These are phyloP conservation scores for Uronychia binucleata DNA, from an alignment of 73 alveolate genomes.

Conservation along the genomic window DNA sequence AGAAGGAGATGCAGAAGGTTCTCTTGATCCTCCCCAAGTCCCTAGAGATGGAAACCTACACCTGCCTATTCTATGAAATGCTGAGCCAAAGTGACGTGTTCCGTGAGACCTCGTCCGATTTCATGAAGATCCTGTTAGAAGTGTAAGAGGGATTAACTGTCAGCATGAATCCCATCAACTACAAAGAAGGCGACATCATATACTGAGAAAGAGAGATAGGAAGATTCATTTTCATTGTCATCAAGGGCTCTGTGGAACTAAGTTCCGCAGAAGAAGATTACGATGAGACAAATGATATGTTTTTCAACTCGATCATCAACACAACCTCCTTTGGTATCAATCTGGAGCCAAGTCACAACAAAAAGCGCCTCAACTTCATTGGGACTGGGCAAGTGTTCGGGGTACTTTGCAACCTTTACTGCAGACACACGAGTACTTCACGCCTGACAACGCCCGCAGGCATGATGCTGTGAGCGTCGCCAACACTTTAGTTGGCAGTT, in stretches of 20 bases:
- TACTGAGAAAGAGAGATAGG: not conserved
- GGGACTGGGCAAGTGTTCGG: no score
- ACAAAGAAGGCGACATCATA: not conserved
- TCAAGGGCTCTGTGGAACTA: not conserved
- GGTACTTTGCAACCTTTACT: no score
- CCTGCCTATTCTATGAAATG: not conserved
- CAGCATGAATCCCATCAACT: not conserved
- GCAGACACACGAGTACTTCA: not conserved
- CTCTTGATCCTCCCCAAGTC: not conserved
- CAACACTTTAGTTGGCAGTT: not conserved
- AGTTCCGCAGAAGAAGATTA: not conserved
- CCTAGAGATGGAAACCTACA: not conserved
- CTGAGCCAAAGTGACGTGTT: not conserved
- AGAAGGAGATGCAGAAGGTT: not conserved
- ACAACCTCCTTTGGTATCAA: not conserved
- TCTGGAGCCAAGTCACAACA: no score
- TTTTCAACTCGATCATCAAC: not conserved
- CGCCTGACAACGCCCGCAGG: not conserved
- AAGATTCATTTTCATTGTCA: not conserved
- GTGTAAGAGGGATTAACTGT: not conserved
- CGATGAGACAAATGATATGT: not conserved
- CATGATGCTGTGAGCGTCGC: not conserved
- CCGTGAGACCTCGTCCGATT: not conserved
- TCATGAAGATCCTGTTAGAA: not conserved
- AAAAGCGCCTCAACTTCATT: no score